Evolutionary conservation across 805 yeast genomes (phyloP), one percentile per base, ranked within the genome.

Genomic region (Ogataea kodamae): DNA sequence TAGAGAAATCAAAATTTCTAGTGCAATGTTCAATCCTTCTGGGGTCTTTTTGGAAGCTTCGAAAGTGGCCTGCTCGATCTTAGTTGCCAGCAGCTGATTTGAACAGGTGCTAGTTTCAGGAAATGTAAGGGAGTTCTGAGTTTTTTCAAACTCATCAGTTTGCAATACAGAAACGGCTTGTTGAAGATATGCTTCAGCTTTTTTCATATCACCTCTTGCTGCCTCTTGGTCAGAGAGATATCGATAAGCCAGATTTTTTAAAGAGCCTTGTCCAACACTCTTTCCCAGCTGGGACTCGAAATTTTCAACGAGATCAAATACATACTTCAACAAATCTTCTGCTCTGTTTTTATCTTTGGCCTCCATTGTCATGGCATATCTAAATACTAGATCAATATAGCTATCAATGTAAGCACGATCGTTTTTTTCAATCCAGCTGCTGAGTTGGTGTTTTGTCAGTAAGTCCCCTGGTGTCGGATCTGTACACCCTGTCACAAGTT

Each of bases 321-420:
- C 56, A 19, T 50, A 50, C 9, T 47, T 41, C 6, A 65, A 43
- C 15, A 55, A 45, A 12, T 47, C 40, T 14, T 50, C 43, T 3
- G 48, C 52, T 9, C 57, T 48, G 5, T 50, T 48, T 5, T 48
- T 49, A 17, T 19, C 46, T n/a, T n/a, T 18, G 15, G 44, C 47
- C 1, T 55, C 57, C 5, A 62, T 50, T 1, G 66, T 55, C 16
- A 66, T 26, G 0, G 70, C 68, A 42, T 58, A 56, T 43, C 74
- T 53, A 6, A 64, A 32, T 5, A 68, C 43, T 8, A 69, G 43
- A 46, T 70, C 71, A 35, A 55, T 48, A 30, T 61, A 61, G 18
- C 52, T 49, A 3, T 57, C 43, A 10, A 67, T 32, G 37, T 65
- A 67, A 0, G 48, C 40, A 4, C 49, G 20, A 38, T 62, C 57